Percentiles rank a stretch among this genome's conserved stretches.
Conservation (phyloP, 202 grass and related monocot species). For the Panicum virgatum region DNA sequence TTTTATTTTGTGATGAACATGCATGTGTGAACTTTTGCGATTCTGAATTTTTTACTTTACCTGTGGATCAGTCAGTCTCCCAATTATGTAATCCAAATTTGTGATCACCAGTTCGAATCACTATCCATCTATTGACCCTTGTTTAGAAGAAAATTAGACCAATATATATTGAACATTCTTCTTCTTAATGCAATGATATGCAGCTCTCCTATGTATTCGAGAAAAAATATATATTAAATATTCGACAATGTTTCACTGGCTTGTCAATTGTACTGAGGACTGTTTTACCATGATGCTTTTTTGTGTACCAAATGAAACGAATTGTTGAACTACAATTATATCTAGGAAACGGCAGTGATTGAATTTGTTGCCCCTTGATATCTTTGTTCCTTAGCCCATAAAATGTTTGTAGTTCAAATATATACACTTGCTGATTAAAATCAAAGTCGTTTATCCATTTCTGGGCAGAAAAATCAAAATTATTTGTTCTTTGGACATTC, state of each 20-base stretch:
- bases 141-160: neutral
- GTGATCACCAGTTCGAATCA: neutral
- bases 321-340: conserved; percentile 3
- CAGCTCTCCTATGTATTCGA: too few species aligned
- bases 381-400: neutral
- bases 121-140: neutral
- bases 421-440: neutral
- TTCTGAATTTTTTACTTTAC: neutral
- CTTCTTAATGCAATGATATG: too few species aligned
- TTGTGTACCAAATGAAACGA: conserved; percentile 8
- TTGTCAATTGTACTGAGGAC: neutral
- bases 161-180: neutral
- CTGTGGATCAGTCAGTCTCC: neutral
- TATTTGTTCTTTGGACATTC: neutral
- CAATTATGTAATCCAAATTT: neutral
- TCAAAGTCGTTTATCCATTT: neutral
- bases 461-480: neutral
- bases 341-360: neutral
- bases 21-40: neutral
- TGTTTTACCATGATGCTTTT: neutral
- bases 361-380: neutral
- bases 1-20: neutral
- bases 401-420: conserved; percentile 9
- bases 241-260: neutral
- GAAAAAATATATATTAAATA: neutral